Conservation (phyloP, 257 asterid genomes). For the Solanum clarkiae region DNA sequence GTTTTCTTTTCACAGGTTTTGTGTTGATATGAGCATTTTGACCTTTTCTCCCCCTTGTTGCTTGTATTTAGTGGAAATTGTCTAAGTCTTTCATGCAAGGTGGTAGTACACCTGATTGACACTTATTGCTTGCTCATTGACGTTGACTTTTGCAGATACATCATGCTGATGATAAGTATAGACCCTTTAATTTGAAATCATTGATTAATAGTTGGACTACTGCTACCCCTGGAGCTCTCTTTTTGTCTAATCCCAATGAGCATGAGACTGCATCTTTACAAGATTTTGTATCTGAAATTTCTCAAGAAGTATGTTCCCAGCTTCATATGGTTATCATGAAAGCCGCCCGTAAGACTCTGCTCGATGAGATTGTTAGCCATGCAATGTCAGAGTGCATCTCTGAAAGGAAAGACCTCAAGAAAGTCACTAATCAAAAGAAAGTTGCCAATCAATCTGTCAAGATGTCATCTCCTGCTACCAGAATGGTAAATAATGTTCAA, state of each 20-base stretch:
- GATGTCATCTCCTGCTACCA: slow-evolving; percentile 15
- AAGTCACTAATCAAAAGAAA: slow-evolving; percentile 19
- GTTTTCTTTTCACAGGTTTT: background rate
- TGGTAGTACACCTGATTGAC: background rate
- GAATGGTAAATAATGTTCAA: slow-evolving; percentile 23
- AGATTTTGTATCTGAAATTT: slow-evolving; percentile 43
- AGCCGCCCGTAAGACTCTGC: slow-evolving; percentile 70
- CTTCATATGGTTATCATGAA: slow-evolving; percentile 74
- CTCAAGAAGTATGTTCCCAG: slow-evolving; percentile 68
- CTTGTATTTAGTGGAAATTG: background rate
- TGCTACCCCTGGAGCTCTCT: slow-evolving; percentile 23
- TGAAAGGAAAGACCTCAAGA: slow-evolving; percentile 36
- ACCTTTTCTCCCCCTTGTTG: background rate
- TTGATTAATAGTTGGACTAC: slow-evolving; percentile 45
- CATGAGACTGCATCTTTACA: slow-evolving; percentile 18
- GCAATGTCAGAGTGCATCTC: slow-evolving; percentile 53
- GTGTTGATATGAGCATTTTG: background rate
- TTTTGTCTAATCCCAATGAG: slow-evolving; percentile 17
- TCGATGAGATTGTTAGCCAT: slow-evolving; percentile 74
- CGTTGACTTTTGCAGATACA: slow-evolving; percentile 44
- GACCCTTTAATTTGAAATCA: slow-evolving; percentile 51
- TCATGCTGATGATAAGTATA: slow-evolving; percentile 39
- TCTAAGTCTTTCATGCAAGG: background rate
- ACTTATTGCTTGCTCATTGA: slow-evolving; percentile 5
- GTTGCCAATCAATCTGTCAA: slow-evolving; percentile 18